Conservation (phyloP, 768 basidiomycete species). For the Lentinula raphanica region DNA sequence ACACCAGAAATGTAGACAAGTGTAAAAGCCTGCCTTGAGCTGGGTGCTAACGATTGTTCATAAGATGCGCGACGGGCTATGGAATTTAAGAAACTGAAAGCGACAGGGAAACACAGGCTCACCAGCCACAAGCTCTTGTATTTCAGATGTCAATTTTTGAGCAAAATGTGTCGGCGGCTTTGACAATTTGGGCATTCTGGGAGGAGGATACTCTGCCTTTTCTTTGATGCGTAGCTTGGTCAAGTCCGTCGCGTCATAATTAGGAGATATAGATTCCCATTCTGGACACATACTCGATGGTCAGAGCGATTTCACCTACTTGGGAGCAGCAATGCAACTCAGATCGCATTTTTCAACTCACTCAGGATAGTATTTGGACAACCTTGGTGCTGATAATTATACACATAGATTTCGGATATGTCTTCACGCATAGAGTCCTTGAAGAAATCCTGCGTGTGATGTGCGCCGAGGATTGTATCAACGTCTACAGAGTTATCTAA, state of each 20-base stretch:
- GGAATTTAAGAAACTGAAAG: background rate
- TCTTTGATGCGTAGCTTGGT: background rate
- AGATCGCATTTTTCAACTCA: background rate
- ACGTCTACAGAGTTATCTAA: background rate
- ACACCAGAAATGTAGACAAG: background rate
- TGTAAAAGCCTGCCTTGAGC: background rate
- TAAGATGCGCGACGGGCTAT: conserved; percentile 1
- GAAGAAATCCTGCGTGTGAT: conserved; percentile 1
- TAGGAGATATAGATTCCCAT: background rate
- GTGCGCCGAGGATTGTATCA: background rate
- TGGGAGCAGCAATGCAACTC: background rate
- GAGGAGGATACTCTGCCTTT: background rate
- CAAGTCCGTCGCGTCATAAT: background rate
- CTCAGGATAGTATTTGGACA: background rate
- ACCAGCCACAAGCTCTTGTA: background rate
- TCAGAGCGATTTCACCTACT: background rate
- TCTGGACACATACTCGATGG: background rate
- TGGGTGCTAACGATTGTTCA: background rate
- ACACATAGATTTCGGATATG: background rate
- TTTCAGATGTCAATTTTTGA: background rate
- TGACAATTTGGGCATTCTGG: background rate
- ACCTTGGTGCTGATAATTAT: background rate
- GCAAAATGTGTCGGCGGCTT: background rate
- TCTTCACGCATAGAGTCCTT: background rate
- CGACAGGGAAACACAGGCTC: background rate